Evolutionary conservation across 805 yeast genomes (phyloP).

Genomic region (Starmerella apis): DNA sequence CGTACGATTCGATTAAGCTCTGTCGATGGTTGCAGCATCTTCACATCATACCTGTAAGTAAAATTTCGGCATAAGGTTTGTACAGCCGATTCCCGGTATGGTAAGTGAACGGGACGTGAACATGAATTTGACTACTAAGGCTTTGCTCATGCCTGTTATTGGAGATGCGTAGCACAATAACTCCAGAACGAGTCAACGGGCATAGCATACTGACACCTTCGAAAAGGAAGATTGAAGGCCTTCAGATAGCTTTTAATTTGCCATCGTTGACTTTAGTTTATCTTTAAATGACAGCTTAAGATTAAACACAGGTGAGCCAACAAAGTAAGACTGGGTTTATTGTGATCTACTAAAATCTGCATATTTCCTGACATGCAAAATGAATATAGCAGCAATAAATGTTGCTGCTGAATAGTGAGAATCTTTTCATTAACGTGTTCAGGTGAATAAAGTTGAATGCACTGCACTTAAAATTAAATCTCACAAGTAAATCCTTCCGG

Average conservation of each 20-base stretch:
- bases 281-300: background rate
- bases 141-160: background rate
- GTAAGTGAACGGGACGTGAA: background rate
- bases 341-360: background rate
- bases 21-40: conserved; percentile 7
- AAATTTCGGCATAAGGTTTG: background rate
- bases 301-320: background rate
- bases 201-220: background rate
- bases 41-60: conserved; percentile 1
- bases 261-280: background rate
- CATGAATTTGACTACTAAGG: background rate
- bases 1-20: conserved; percentile 6
- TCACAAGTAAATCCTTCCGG: background rate
- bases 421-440: too few relatives aligned
- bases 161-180: background rate
- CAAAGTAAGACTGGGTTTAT: background rate
- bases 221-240: too few relatives aligned
- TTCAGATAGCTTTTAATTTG: too few relatives aligned
- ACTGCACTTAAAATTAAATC: background rate
- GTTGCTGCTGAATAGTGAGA: too few relatives aligned
- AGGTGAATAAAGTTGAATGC: background rate
- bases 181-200: background rate
- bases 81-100: background rate
- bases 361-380: too few relatives aligned
- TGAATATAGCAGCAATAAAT: too few relatives aligned